These are phyloP conservation scores for Geranomyces variabilis DNA, from an alignment of 192 early-diverging fungal genomes.

Conservation along the genomic window DNA sequence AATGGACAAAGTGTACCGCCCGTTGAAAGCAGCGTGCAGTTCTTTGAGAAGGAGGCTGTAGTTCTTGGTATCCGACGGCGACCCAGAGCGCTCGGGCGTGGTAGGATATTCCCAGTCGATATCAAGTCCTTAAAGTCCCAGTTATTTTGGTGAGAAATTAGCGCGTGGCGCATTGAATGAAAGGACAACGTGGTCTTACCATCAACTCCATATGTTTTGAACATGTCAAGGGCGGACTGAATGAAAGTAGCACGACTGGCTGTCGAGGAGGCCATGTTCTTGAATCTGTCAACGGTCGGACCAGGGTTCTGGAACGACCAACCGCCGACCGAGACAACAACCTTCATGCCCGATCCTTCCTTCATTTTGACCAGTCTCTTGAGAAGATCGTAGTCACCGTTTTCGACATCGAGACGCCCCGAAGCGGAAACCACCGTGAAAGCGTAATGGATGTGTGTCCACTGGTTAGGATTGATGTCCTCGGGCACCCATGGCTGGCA, in stretches of 20 bases:
- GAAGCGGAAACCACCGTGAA: constrained; percentile 1
- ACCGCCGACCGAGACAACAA: constrained; percentile 6
- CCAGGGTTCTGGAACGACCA: constrained; percentile 10
- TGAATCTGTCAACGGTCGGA: constrained; percentile 1
- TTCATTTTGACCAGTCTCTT: constrained; percentile 2
- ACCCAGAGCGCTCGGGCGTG: constrained; percentile 3
- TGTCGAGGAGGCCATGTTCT: constrained; percentile 5
- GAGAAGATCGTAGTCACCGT: constrained; percentile 1
- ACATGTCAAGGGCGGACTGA: background rate
- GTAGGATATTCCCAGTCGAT: constrained; percentile 1
- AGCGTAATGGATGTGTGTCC: constrained; percentile 7
- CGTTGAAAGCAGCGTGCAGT: background rate
- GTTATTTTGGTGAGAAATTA: too few relatives aligned
- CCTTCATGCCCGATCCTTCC: background rate
- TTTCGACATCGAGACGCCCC: constrained; percentile 3
- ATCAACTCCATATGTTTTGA: constrained; percentile 1
- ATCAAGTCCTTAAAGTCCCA: background rate
- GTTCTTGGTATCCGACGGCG: background rate
- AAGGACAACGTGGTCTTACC: background rate
- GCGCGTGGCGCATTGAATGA: too few relatives aligned
- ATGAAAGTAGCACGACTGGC: constrained; percentile 6
- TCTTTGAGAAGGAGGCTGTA: background rate
- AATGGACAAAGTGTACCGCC: constrained; percentile 6
- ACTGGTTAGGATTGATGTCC: constrained; percentile 8
- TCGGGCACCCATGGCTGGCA: constrained; percentile 4